Conservation (phyloP, 805 yeast genomes). For the Candida sonorensis region DNA sequence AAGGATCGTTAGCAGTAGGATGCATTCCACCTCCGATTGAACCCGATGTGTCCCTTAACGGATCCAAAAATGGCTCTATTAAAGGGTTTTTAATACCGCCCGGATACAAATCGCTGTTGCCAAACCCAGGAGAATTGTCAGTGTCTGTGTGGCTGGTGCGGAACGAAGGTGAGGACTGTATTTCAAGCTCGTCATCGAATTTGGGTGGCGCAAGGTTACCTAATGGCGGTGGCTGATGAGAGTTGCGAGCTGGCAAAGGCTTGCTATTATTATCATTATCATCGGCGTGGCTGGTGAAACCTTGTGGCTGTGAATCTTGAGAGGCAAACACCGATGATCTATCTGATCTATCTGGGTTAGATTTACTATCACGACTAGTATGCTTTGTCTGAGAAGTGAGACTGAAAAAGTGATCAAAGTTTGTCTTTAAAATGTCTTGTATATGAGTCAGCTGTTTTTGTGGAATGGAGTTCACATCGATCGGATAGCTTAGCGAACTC, state of each 20-base stretch:
- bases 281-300: too few relatives aligned
- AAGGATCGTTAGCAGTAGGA: constrained; percentile 44
- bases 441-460: constrained; percentile 1
- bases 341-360: constrained; percentile 1
- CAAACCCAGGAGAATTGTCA: constrained; percentile 24
- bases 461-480: constrained; percentile 1
- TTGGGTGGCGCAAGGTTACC: constrained; percentile 37
- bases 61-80: constrained; percentile 38
- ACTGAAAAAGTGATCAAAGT: constrained; percentile 3
- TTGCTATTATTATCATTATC: too few relatives aligned
- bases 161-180: constrained; percentile 10
- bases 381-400: neutral
- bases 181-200: constrained; percentile 47
- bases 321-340: neutral
- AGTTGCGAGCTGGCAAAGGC: too few relatives aligned
- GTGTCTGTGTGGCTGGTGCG: constrained; percentile 12
- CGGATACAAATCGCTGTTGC: constrained; percentile 48
- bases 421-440: constrained; percentile 2
- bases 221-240: constrained; percentile 16
- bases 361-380: constrained; percentile 1
- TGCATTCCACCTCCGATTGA: constrained; percentile 44
- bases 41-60: constrained; percentile 15
- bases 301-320: too few relatives aligned
- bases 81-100: constrained; percentile 32
- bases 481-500: constrained; percentile 1